phyloP scores from a whole-genome alignment of 148 eudicot genomes.

The Chenopodium suecicum region DNA sequence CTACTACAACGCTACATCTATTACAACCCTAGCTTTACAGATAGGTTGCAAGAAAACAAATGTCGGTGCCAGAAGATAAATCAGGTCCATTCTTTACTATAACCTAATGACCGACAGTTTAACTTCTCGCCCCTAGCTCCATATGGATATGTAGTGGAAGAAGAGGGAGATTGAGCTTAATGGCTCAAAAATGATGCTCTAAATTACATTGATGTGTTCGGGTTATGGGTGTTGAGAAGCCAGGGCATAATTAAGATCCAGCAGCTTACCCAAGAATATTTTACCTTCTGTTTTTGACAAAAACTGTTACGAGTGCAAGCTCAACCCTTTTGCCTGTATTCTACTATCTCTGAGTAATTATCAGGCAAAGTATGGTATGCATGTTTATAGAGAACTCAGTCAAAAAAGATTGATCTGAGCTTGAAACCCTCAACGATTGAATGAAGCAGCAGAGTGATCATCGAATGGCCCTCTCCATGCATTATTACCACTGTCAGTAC shows the following conservation, averaged over 20 bases:
- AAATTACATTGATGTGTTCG: neutral
- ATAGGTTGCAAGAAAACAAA: conserved; percentile 18
- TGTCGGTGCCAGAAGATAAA: conserved; percentile 15
- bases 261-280: neutral
- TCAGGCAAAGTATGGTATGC: neutral
- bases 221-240: neutral
- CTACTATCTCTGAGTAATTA: neutral
- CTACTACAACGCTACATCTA: conserved; percentile 13
- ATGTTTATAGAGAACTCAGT: neutral
- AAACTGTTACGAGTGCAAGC: neutral
- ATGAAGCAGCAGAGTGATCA: conserved; percentile 77
- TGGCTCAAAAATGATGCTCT: neutral
- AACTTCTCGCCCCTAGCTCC: conserved; percentile 14
- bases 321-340: neutral
- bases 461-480: conserved; percentile 80
- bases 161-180: neutral
- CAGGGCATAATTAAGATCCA: neutral
- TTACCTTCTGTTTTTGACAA: neutral
- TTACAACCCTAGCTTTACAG: conserved; percentile 28
- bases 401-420: neutral
- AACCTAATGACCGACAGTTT: neutral
- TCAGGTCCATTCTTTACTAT: conserved; percentile 2
- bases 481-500: conserved; percentile 84
- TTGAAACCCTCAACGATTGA: conserved; percentile 45
- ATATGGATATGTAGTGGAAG: conserved; percentile 8